Evolutionary conservation across 129 eudicot species (phyloP), one percentile per base, ranked within the genome.

Genomic region (Chrysanthemum seticuspe): DNA sequence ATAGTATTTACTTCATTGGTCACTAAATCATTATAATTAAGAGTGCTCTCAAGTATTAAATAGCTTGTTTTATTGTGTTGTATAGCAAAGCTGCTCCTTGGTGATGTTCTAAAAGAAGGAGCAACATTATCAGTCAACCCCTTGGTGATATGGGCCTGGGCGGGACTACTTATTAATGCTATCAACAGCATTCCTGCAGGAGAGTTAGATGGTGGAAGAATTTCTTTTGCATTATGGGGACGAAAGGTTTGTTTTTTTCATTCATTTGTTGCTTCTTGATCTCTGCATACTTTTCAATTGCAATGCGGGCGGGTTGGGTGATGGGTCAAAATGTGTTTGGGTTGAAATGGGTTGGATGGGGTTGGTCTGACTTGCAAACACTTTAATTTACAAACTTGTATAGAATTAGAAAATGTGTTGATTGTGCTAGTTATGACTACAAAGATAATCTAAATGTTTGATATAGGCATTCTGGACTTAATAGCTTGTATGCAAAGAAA

Each of bases 161-260:
- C 99, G 15, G 99, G 99, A 45, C 96, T 95, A 76, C 89, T 95
- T 21, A 95, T 95, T 13, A 95, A 95, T 69, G 99, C 99, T 21
- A 88, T 95, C 63, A 95, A 95, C 83, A 95, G 99, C 83, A 88
- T 95, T 29, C 99, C 99, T 23, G 99, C 99, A 11, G 99, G 99
- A 66, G 99, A 95, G 83, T 87, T 90, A 48, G 99, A 95, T 60
- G 99, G 99, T 18, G 99, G 99, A 48, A 88, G 99, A 21, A 95
- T 95, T 64, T 81, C 99, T 55, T 90, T 95, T 76, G 87, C 99
- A 56, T 65, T 95, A 36, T 95, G 96, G 96, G 99, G 99, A 76
- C 82, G 99, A 81, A 95, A 95, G 97, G 99, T 95, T 86, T 27
- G 44, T 52, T 74, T 62, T 67, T 23, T 6, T 10, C 29, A 34